Percentiles rank a stretch among this genome's conserved stretches.
These are phyloP conservation scores for Macrocystidia cucumis DNA, from an alignment of 1,284 basidiomycete genomes.

Conservation along the genomic window DNA sequence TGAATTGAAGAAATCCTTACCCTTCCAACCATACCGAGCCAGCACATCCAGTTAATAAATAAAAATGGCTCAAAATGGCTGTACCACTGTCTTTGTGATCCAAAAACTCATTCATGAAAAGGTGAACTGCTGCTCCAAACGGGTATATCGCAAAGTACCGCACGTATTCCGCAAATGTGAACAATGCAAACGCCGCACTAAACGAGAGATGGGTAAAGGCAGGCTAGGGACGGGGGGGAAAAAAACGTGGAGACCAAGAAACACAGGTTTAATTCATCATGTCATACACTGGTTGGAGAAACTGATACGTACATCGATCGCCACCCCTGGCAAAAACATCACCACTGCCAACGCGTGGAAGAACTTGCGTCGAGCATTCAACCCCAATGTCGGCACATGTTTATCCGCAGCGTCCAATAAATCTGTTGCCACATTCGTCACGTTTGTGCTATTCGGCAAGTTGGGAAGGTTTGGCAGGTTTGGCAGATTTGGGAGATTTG, in stretches of 20 bases:
- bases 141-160: conserved; percentile 98
- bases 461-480: conserved; percentile 22
- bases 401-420: conserved; percentile 84
- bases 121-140: conserved; percentile 87
- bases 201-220: conserved; percentile 95
- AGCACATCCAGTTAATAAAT: conserved; percentile 92
- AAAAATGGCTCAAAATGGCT: conserved; percentile 96
- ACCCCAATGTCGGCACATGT: conserved; percentile 79
- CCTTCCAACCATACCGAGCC: conserved; percentile 94
- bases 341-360: conserved; percentile 95
- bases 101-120: conserved; percentile 97
- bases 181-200: conserved; percentile 87
- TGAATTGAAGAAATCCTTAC: conserved; percentile 33
- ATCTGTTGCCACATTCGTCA: conserved; percentile 69
- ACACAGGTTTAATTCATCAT: conserved; percentile 12
- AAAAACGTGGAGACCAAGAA: no score
- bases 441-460: conserved; percentile 31
- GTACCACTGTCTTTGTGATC: conserved; percentile 95
- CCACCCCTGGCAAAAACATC: conserved; percentile 94
- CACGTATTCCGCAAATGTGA: conserved; percentile 94
- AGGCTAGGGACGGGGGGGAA: conserved; percentile 74
- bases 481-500: conserved; percentile 45
- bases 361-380: conserved; percentile 96
- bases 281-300: conserved; percentile 7
- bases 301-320: conserved; percentile 74